Evolutionary conservation across 192 early-diverging fungal species (phyloP), one percentile per base, ranked within the genome.

Genomic region (Gonapodya prolifera): DNA sequence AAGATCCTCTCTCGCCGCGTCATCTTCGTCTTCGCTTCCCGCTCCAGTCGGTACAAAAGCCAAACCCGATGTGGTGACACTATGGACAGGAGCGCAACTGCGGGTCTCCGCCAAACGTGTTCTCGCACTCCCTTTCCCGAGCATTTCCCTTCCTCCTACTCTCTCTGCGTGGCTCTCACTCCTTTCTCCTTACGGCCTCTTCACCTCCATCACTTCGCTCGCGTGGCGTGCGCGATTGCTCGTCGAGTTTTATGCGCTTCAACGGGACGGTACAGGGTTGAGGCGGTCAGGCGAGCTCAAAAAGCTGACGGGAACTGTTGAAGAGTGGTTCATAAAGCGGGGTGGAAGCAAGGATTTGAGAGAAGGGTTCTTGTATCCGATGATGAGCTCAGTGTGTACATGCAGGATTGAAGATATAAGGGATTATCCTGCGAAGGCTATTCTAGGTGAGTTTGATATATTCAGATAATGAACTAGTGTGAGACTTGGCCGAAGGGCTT

Each of bases 351-450:
- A 16, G 8, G 8, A 61, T 8, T 23, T 61, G 45, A 61, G 45
- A 61, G 45, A 61, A 61, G 45, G 45, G 8, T 61, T 61, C 23
- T 16, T 61, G 8, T 61, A 61, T 23, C 45, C 45, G 8, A 61
- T 61, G 45, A 80, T 84, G 74, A 82, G 82, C 0, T 79, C 79
- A 74, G 80, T 83, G 16, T 84, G 82, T 78, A 84, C 83, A 1
- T 84, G 83, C 70, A 81, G 79, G 69, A 81, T 83, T 61, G 83
- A 83, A 1, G 79, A 73, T 29, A 29, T 73, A 29, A 32, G 28
- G 8, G 31, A 18, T 8, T 73, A 73, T 32, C 18, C 16, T 8
- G 71, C 71, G 71, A 73, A 29, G 31, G 71, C 18, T 29, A 73
- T 73, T 73, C 8, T 73, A 13, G 71, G 71, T 73, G 71, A 73